Evolutionary conservation across 1,284 basidiomycete genomes (phyloP).

Genomic region (Agaricales sp.): DNA sequence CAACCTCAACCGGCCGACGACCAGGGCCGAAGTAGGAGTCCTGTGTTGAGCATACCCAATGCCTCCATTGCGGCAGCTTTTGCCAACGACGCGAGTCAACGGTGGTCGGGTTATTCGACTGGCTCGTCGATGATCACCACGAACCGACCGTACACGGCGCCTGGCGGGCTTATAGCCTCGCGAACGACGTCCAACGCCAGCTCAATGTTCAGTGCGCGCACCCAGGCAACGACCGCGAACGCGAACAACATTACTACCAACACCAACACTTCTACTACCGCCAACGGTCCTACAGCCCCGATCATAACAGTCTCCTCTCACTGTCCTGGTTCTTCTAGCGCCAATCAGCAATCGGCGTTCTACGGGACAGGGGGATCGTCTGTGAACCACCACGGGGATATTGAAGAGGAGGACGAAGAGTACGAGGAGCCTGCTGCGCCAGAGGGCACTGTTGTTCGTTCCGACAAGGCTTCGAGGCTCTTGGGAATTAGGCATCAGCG

Average conservation of each 20-base stretch:
- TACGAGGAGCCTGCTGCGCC: not conserved
- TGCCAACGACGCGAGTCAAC: not conserved
- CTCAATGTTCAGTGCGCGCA: not conserved
- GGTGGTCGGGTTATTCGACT: not conserved
- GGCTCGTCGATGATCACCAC: not conserved
- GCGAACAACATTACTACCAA: constrained; percentile 26
- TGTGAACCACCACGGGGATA: not conserved
- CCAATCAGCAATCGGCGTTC: too few species aligned
- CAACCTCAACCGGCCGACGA: too few species aligned
- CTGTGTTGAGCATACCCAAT: not conserved
- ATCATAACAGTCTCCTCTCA: constrained; percentile 7
- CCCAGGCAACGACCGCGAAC: constrained; percentile 16
- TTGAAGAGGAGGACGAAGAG: not conserved
- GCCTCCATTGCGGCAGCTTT: not conserved
- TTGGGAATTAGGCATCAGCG: constrained; percentile 62
- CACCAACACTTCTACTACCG: constrained; percentile 30
- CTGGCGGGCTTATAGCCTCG: not conserved
- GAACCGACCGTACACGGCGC: not conserved
- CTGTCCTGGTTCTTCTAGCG: too few species aligned
- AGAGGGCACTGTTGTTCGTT: not conserved
- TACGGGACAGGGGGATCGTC: too few species aligned
- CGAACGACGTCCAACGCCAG: not conserved
- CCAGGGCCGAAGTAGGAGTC: too few species aligned
- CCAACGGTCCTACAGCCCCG: constrained; percentile 10
- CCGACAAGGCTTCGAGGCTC: constrained; percentile 59